Percentiles rank a stretch among this genome's conserved stretches.
Evolutionary conservation across 2,329 filamentous ascomycete genomes (phyloP).

Genomic region (Phoma sp.): DNA sequence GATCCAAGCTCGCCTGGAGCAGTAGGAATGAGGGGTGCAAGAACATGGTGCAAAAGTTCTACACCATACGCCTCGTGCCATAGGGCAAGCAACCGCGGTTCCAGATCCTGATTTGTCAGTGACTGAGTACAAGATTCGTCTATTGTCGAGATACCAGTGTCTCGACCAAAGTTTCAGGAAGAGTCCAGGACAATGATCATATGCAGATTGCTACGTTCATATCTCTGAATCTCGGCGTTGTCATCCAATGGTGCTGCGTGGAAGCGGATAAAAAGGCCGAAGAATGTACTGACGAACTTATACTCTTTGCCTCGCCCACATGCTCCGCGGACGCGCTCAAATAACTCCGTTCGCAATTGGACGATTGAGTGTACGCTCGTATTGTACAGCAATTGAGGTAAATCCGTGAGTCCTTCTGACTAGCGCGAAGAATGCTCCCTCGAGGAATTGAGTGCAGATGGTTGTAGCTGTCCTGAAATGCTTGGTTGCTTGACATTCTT

Average conservation of each 20-base stretch:
- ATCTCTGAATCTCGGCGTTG: background rate
- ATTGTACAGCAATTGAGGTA: background rate
- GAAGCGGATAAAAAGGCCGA: background rate
- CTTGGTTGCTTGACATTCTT: conserved; percentile 3
- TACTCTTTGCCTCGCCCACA: background rate
- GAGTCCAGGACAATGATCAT: background rate
- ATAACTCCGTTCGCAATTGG: background rate
- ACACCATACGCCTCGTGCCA: too few relatives aligned
- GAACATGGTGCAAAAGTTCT: background rate
- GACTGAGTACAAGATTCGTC: too few relatives aligned
- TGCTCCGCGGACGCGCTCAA: background rate
- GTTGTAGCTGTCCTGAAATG: background rate
- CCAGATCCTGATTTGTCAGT: too few relatives aligned
- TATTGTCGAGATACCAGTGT: background rate
- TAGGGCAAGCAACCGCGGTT: too few relatives aligned
- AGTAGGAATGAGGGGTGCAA: background rate
- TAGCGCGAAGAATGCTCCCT: conserved; percentile 5
- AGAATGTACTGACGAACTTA: conserved; percentile 5
- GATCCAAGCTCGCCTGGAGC: background rate
- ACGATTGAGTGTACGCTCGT: background rate
- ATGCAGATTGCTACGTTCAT: too few relatives aligned
- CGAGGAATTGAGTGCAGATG: background rate
- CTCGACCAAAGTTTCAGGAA: background rate
- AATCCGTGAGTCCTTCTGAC: background rate
- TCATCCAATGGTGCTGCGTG: background rate